Evolutionary conservation across 1,284 basidiomycete species (phyloP).

Genomic region (Moesziomyces antarcticus): DNA sequence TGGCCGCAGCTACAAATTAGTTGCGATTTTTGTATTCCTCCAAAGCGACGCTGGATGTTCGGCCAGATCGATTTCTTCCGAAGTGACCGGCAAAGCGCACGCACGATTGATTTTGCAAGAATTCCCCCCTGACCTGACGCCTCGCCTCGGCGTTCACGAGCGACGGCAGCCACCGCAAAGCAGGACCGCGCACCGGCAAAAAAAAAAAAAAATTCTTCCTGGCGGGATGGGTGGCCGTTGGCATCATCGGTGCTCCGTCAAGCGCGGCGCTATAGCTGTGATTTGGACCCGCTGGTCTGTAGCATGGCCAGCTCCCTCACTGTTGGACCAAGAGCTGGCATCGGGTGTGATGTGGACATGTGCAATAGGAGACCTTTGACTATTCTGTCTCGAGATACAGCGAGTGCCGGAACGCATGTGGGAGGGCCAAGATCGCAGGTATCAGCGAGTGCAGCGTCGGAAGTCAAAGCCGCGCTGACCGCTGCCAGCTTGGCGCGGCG

Average conservation of each 20-base stretch:
- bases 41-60: neutral
- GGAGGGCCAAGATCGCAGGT: too few relatives aligned
- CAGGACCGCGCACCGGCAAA: neutral
- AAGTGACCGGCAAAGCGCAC: neutral
- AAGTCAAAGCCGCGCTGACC: neutral
- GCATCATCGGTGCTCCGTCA: too few relatives aligned
- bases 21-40: neutral
- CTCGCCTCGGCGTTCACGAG: neutral
- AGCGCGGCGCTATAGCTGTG: too few relatives aligned
- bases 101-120: neutral
- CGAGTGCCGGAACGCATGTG: too few relatives aligned
- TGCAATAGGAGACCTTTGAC: too few relatives aligned
- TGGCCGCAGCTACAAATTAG: neutral
- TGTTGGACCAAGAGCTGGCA: too few relatives aligned
- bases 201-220: neutral
- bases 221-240: neutral
- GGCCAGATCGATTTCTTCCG: neutral
- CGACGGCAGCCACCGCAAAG: neutral
- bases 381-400: too few relatives aligned
- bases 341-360: too few relatives aligned
- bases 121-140: too few relatives aligned
- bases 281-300: too few relatives aligned
- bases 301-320: too few relatives aligned
- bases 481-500: conserved; percentile 17
- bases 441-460: too few relatives aligned